Conservation (phyloP, 2,329 filamentous ascomycete genomes). For the Cytospora paraplurivora region DNA sequence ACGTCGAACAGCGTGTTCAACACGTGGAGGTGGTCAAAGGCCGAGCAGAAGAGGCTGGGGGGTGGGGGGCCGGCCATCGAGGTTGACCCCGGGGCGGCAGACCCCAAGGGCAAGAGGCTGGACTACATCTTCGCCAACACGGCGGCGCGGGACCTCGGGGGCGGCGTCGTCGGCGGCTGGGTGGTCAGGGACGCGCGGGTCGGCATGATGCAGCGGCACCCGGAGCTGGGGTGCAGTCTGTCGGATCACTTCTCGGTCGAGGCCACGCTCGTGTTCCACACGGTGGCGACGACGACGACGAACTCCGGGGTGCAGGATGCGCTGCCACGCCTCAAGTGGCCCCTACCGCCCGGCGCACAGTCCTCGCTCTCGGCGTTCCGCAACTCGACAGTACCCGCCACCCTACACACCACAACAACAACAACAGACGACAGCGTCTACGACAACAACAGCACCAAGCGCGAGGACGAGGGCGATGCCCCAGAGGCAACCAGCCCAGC, state of each 20-base stretch:
- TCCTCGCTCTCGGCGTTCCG: slow-evolving; percentile 22
- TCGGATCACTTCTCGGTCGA: slow-evolving; percentile 96
- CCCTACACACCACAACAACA: slow-evolving; percentile 33
- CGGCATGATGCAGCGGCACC: slow-evolving; percentile 80
- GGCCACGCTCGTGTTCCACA: slow-evolving; percentile 65
- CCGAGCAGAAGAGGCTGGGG: slow-evolving; percentile 66
- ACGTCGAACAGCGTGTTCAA: slow-evolving; percentile 87
- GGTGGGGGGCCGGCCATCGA: slow-evolving; percentile 62
- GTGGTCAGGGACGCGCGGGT: slow-evolving; percentile 70
- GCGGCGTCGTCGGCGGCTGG: slow-evolving; percentile 55
- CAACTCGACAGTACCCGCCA: slow-evolving; percentile 24
- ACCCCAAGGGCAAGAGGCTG: slow-evolving; percentile 79
- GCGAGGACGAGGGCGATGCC: slow-evolving; percentile 33
- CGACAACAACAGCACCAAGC: slow-evolving; percentile 27
- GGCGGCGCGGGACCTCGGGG: slow-evolving; percentile 34
- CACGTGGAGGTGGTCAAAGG: slow-evolving; percentile 88
- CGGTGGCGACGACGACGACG: slow-evolving; percentile 12
- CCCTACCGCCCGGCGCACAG: slow-evolving; percentile 27
- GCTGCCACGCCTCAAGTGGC: slow-evolving; percentile 30
- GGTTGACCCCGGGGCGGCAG: slow-evolving; percentile 66
- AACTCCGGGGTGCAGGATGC: too few relatives aligned
- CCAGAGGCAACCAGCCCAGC: slow-evolving; percentile 31
- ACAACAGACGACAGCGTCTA: slow-evolving; percentile 25
- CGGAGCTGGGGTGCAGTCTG: slow-evolving; percentile 77
- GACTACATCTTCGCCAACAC: slow-evolving; percentile 90